Evolutionary conservation across 768 basidiomycete species (phyloP), one percentile per base, ranked within the genome.

Genomic region (Boletus subcaerulescens): DNA sequence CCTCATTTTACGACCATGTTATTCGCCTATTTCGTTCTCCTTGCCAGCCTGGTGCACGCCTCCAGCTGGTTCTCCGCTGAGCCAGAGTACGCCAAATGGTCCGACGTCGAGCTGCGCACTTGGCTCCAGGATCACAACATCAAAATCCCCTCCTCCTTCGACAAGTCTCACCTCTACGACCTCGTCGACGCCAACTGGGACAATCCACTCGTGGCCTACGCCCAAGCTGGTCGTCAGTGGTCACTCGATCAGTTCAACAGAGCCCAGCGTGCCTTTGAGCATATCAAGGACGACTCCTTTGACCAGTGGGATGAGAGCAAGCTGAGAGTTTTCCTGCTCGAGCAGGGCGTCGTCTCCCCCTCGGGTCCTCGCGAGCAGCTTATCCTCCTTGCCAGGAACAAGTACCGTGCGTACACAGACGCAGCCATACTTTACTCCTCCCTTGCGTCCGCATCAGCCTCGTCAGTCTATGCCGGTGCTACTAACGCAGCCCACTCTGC

Each of bases 271-370:
- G 72, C 77, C 4, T 91, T 90, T 59, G 62, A 76, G 17, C 73
- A 83, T 55, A 40, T 88, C 57, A 82, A 81, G 53, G 83, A 85
- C 3, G 71, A 78, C 22, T 70, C 83, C 10, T 86, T 91, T 57
- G 89, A 94, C 57, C 74, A 77, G 2, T 98, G 93, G 93, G 84
- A 90, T 67, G 94, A 98, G 64, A 85, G 83, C 13, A 79, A 79
- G 29, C 77, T 97, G 20, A 83, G 94, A 64, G 77, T 89, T 58
- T 96, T 88, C 73, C 77, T 98, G 12, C 81, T 97, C 50, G 82
- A 90, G 64, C 88, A 96, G 60, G 94, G 94, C 40, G 77, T 96
- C 56, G 83, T 98, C 47, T 81, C 86, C 7, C 94, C 95, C 14
- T 79, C 81, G 29, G 87, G 89, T 3, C 85, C 85, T 3, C 78